Base-by-base conservation (phyloP, 495 filamentous ascomycete species). In the Poronia punctata region DNA sequence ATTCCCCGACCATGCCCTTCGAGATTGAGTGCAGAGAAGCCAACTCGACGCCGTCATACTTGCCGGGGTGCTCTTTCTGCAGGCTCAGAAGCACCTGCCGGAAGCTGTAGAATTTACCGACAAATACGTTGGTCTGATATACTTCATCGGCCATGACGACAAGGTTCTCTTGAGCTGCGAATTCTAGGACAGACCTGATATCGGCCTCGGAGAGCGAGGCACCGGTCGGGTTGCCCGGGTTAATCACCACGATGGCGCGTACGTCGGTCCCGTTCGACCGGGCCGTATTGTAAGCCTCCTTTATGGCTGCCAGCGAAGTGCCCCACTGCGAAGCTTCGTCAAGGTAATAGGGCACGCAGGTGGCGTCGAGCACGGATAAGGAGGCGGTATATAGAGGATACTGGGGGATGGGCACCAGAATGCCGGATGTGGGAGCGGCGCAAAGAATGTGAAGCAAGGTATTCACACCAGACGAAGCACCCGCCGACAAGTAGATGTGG, bases 1-100 rank as follows among this genome's bases (percentile, higher is more conserved):
- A 97, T 67, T 97, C 90, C 52, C 90, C 90, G 8, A 96, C 85
- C 89, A 97, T 95, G 52, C 90, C 90, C 77, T 97, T 97, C 46
- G 85, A 92, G 42, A 83, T 70, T 50, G 82, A 86, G 70, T 92
- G 85, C 27, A 92, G 71, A 7, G 83, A 93, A 16, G 79, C 88
- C 39, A 98, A 74, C 64, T 97, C 90, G 40, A 97, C 68, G 44
- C 80, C 60, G 62, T 90, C 86, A 70, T 83, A 97, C 59, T 80
- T 84, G 38, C 64, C 70, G 3, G 84, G 78, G 7, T 67, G 49
- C 53, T 82, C 77, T 56, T 83, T 73, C 62, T 97, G 93, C 30
- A 97, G 63, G 52, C 84, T 81, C 15, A 89, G 78, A 9, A 98
- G 78, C 24, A 82, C 78, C 54, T 84, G 81, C 70, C 97, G 95